Evolutionary conservation across 352 stramenopile genomes (phyloP), one percentile per base, ranked within the genome.

Genomic region (Globisporangium polare): DNA sequence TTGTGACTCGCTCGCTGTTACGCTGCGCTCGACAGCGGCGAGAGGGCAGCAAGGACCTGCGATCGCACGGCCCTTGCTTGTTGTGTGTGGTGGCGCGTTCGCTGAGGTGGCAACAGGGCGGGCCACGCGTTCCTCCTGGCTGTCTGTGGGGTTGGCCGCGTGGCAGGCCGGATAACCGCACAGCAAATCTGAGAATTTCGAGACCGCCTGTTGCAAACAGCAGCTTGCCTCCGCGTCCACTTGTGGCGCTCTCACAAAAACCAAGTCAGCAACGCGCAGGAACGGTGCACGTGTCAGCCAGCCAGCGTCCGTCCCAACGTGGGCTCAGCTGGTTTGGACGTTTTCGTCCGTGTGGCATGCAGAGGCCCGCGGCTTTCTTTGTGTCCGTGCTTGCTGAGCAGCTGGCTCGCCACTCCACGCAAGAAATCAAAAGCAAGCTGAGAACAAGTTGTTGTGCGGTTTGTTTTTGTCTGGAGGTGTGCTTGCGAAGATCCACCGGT

Each of bases 401-500:
- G 8, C 49, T 55, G 27, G 12, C 15, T 27, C 10, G 3, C 43
- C 17, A 17, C 20, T 55, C 7, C 29, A 43, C 20, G 13, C 50
- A 56, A 43, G 12, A 27, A 56, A 43, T 27, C 33, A 56, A 33
- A 56, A 56, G 22, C 50, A 43, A 10, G 10, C 29, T 56, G 29
- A 8, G 27, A 56, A 55, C 13, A 22, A 26, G 5, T 2, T 55
- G 27, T 27, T 42, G 50, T 29, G 18, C 33, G 50, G 10, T 29
- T 43, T n/a, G 29, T 31, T 42, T 42, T 20, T 56, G 50, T 56
- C 29, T 17, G 26, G 17, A 29, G 9, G 13, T 37, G 49, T 20
- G 26, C 41, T 39, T 41, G 18, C 49, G 13, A 55, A 41, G 27
- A 55, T 54, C 49, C 49, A 41, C 37, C 49, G 27, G 26, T 26